Percentiles rank a stretch among this genome's conserved stretches.
These are phyloP conservation scores for Hemileccinum rubropunctum DNA, from an alignment of 768 basidiomycete species.

Conservation along the genomic window DNA sequence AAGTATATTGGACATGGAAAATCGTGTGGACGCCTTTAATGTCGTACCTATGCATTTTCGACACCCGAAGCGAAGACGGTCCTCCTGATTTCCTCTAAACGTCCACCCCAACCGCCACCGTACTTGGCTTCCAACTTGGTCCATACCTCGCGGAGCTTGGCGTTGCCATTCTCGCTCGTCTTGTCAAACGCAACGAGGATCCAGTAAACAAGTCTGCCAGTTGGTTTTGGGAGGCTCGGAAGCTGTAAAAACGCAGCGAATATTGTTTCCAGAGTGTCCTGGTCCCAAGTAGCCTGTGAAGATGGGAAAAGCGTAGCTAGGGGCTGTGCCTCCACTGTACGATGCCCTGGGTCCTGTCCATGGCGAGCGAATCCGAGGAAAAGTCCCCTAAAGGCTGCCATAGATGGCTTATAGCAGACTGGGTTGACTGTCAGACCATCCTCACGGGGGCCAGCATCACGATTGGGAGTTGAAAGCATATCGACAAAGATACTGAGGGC, in stretches of 20 bases:
- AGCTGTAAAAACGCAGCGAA: conserved; percentile 64
- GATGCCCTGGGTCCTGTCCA: conserved; percentile 33
- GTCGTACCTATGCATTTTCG: background rate
- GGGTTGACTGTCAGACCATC: conserved; percentile 29
- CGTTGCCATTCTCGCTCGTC: conserved; percentile 51
- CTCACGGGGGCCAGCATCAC: conserved; percentile 34
- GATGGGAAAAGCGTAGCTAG: conserved; percentile 8
- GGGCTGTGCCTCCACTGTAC: background rate
- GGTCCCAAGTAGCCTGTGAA: conserved; percentile 44
- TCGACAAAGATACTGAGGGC: conserved; percentile 62
- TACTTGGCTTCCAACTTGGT: conserved; percentile 54
- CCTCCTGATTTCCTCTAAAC: conserved; percentile 42
- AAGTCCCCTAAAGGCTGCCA: conserved; percentile 62
- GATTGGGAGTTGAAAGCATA: conserved; percentile 52
- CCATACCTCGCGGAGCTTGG: conserved; percentile 56
- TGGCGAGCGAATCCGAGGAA: conserved; percentile 75
- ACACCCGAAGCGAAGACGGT: conserved; percentile 30
- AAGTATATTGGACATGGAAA: background rate
- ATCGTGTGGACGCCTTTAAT: background rate
- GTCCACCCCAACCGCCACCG: conserved; percentile 42
- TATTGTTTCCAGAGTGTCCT: conserved; percentile 51
- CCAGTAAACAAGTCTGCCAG: conserved; percentile 56
- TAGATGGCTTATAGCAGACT: conserved; percentile 39
- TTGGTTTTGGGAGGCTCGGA: conserved; percentile 42
- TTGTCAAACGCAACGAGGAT: conserved; percentile 62